phyloP scores from a whole-genome alignment of 176 grass and related monocot species.

The Saccharum officinarum region DNA sequence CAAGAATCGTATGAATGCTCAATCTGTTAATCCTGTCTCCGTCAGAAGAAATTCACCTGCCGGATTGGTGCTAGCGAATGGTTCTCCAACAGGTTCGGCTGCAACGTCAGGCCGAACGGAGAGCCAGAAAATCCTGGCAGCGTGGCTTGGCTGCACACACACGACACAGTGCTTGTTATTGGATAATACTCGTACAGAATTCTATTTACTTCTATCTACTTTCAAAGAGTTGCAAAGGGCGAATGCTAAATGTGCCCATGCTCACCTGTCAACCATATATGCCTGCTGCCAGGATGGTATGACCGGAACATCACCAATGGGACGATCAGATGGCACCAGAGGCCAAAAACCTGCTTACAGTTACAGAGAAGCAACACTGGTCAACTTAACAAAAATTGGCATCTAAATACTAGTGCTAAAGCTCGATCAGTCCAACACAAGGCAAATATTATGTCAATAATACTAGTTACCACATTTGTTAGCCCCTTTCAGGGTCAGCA shows the following conservation, averaged over 20 bases:
- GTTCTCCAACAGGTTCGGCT: conserved; percentile 58
- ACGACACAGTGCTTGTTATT: background rate
- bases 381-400: background rate
- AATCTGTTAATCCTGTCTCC: conserved; percentile 33
- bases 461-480: background rate
- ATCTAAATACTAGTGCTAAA: background rate
- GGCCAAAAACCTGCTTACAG: conserved; percentile 65
- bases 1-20: conserved; percentile 24
- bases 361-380: background rate
- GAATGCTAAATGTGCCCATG: background rate
- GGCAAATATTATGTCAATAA: background rate
- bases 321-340: conserved; percentile 49
- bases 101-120: conserved; percentile 43
- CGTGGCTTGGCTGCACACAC: conserved; percentile 47
- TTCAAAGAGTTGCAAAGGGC: background rate
- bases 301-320: conserved; percentile 36
- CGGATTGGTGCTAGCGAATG: conserved; percentile 59
- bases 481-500: background rate
- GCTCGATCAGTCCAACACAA: background rate
- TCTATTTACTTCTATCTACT: too few species aligned
- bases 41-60: conserved; percentile 70
- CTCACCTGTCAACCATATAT: conserved; percentile 56
- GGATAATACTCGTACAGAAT: background rate
- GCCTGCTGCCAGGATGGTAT: conserved; percentile 54
- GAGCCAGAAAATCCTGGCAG: conserved; percentile 44